phyloP scores from a whole-genome alignment of 2,329 filamentous ascomycete species.

The Ophiocordyceps robertsii region DNA sequence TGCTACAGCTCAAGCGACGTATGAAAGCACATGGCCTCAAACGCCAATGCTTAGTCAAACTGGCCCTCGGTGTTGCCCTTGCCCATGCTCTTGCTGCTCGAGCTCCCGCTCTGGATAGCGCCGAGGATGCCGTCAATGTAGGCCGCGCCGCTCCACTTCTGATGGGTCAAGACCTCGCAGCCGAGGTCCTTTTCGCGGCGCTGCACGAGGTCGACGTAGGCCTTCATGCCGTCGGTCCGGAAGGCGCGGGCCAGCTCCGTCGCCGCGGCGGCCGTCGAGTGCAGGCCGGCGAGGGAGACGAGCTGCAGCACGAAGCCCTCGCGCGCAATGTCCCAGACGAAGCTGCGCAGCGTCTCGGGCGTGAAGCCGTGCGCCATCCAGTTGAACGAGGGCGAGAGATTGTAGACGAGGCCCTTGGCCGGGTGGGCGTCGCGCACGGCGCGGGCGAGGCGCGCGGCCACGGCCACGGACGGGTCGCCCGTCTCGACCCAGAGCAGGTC shows the following conservation, averaged over 20 bases:
- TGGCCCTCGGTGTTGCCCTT: constrained; percentile 80
- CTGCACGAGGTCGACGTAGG: constrained; percentile 92
- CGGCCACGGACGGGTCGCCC: constrained; percentile 69
- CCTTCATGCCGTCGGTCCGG: constrained; percentile 87
- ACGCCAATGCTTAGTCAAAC: constrained; percentile 26
- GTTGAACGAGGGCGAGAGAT: constrained; percentile 93
- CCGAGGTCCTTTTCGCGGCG: constrained; percentile 78
- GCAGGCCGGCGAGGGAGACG: constrained; percentile 51
- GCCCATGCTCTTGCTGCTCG: constrained; percentile 84
- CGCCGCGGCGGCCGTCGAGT: constrained; percentile 50
- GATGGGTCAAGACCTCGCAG: constrained; percentile 87
- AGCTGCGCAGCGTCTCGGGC: constrained; percentile 68
- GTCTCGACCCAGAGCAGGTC: constrained; percentile 98
- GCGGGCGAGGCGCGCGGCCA: constrained; percentile 61
- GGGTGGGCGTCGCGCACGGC: constrained; percentile 60
- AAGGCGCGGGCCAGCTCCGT: constrained; percentile 70
- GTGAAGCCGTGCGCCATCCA: constrained; percentile 95
- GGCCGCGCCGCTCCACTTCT: constrained; percentile 62
- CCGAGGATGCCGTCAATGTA: constrained; percentile 85
- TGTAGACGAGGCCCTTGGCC: constrained; percentile 88
- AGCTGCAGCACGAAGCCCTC: constrained; percentile 67
- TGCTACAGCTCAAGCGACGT: neutral
- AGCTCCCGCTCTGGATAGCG: constrained; percentile 82
- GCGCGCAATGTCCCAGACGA: constrained; percentile 91
- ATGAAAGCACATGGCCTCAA: neutral